These are phyloP conservation scores for Sicyos baderoa DNA, from an alignment of 306 rosid species.

Conservation along the genomic window DNA sequence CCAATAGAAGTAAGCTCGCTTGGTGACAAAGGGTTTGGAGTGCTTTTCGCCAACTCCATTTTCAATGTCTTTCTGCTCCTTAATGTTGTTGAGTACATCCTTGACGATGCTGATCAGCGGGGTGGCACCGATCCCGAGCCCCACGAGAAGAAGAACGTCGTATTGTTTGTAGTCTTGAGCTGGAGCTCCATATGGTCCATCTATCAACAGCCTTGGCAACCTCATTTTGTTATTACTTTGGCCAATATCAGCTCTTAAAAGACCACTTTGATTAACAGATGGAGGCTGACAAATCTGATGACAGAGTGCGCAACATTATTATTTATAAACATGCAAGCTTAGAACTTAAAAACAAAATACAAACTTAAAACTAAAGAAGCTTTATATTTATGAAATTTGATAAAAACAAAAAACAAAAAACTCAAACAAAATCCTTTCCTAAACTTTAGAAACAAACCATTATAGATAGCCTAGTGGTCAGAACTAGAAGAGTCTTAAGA, in stretches of 20 bases:
- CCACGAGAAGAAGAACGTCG: conserved; percentile 75
- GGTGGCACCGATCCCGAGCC: conserved; percentile 84
- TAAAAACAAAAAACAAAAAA: too few relatives aligned
- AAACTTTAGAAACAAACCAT: too few relatives aligned
- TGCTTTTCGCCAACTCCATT: conserved; percentile 37
- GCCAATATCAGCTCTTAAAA: conserved; percentile 56
- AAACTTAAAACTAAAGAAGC: not conserved
- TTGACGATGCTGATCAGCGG: conserved; percentile 75
- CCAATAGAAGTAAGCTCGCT: conserved; percentile 80
- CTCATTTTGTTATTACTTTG: conserved; percentile 46
- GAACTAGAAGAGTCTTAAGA: too few relatives aligned
- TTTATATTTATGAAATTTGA: not conserved
- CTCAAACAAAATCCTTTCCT: too few relatives aligned
- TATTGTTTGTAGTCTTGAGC: conserved; percentile 86
- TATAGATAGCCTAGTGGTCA: too few relatives aligned
- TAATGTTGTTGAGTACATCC: conserved; percentile 71
- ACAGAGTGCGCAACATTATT: not conserved
- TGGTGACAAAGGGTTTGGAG: conserved; percentile 51
- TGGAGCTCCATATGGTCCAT: conserved; percentile 91
- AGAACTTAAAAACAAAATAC: too few relatives aligned
- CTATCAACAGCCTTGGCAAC: conserved; percentile 64
- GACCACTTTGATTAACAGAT: conserved; percentile 59
- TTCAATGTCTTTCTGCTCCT: conserved; percentile 48
- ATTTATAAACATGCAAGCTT: too few relatives aligned
- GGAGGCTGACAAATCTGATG: conserved; percentile 71